Base-by-base conservation (phyloP, 257 asterid species). In the Gentiana straminea region DNA sequence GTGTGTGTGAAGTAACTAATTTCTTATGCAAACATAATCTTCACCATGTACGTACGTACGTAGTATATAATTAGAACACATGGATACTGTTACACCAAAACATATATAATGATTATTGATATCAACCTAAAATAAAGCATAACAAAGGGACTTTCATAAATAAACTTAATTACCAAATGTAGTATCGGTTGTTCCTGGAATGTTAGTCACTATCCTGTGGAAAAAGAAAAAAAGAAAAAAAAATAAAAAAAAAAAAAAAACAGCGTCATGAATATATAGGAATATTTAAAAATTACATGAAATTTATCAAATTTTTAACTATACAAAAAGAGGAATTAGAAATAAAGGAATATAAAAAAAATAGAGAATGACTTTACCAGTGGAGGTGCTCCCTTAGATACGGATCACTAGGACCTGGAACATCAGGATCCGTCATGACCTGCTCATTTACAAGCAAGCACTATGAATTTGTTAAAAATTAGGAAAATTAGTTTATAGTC, bases 341-440 rank as follows among this genome's bases (percentile, higher is more conserved):
- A 10, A 3, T 32, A 3, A 49, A 2, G 45, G 0, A 36, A 3
- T 24, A 24, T 24, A 24, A 24, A 24, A 24, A 24, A 24, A 24
- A 24, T 24, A 24, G 24, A 24, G 24, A 24, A 24, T 24, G 24
- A 24, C 24, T 8, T 15, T 46, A 11, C 97, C 95, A 89, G 11
- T 89, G 97, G 52, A 89, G 91, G 62, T 83, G 92, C 76, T 89
- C 97, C 55, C 74, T 74, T 52, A 79, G 72, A 64, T 89, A 83
- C 60, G 97, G 95, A 65, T 89, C 97, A 60, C 95, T 86, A 12
- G 97, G 97, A 10, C 46, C 46, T 5, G 46, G 46, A 41, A 41
- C 95, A 72, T 88, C 97, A 41, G 95, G 97, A 57, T 89, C 97
- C 24, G 86, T 77, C 87, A 89, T 77, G 13, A 89, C 71, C 95